Conservation (phyloP, 495 filamentous ascomycete species). For the Neurospora sp. region DNA sequence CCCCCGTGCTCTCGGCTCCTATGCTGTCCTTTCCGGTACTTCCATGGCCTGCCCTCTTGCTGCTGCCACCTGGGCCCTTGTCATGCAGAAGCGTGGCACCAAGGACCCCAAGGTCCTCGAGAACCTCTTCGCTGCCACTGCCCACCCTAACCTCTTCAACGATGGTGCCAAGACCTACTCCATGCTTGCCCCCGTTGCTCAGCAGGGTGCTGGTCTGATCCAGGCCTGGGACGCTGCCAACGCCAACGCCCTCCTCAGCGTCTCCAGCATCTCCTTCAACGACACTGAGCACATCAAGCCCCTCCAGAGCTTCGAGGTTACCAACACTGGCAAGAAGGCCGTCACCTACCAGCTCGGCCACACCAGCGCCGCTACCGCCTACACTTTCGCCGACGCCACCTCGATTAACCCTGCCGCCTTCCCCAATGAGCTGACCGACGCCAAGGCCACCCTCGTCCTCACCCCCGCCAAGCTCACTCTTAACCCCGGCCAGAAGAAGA, state of each 20-base stretch:
- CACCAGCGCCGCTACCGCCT: conserved; percentile 32
- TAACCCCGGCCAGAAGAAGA: conserved; percentile 24
- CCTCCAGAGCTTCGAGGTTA: conserved; percentile 38
- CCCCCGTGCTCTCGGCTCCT: conserved; percentile 39
- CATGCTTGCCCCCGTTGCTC: conserved; percentile 41
- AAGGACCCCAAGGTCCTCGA: conserved; percentile 37
- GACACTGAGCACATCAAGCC: conserved; percentile 43
- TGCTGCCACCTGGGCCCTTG: conserved; percentile 43
- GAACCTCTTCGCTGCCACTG: conserved; percentile 35
- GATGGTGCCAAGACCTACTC: conserved; percentile 28
- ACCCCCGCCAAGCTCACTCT: conserved; percentile 23
- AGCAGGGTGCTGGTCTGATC: conserved; percentile 47
- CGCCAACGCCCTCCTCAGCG: conserved; percentile 39
- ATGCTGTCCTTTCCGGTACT: conserved; percentile 46
- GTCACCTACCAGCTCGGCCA: conserved; percentile 38
- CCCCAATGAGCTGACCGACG: conserved; percentile 26
- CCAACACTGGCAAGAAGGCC: conserved; percentile 36
- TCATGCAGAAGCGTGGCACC: conserved; percentile 38
- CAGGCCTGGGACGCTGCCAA: conserved; percentile 48
- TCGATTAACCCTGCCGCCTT: conserved; percentile 24
- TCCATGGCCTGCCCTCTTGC: conserved; percentile 51
- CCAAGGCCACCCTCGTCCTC: conserved; percentile 27
- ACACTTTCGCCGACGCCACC: conserved; percentile 25
- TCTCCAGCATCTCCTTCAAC: conserved; percentile 47
- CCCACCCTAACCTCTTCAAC: conserved; percentile 37